Base-by-base conservation (phyloP, 371 early-diverging fungal genomes). In the Apophysomyces trapeziformis region DNA sequence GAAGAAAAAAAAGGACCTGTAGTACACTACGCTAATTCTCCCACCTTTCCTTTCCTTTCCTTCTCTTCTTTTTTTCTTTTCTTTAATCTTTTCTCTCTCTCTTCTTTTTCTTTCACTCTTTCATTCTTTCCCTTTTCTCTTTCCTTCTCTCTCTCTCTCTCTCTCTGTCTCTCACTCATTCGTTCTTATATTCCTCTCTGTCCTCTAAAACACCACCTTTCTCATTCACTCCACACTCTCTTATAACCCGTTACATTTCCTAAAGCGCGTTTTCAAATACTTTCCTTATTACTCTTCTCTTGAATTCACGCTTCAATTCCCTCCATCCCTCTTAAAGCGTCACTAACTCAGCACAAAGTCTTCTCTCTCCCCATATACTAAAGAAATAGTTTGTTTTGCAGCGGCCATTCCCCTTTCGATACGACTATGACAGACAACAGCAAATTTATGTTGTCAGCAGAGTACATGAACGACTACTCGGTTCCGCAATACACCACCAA, bases 381-480 rank as follows among this genome's bases (percentile, higher is more conserved):
- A 50, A 50, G 47, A 14, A 50, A 9, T 16, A 47, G 11, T 16
- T 16, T 16, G n/a, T 50, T 50, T 41, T 41, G 41, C 41, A 50
- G 21, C 50, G 21, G 35, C 21, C 26, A 26, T 50, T 9, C 21
- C 8, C 21, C 50, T 21, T 18, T 21, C 50, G 21, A 50, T 50
- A 41, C 50, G 21, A 50, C 9, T 37, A 46, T 59, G 47, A 43
- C 60, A 5, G 65, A 65, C 54, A 58, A 13, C 21, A 58, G 21
- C 50, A 65, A 65, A 47, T 65, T 46, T 39, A n/a, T 65, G 16
- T 57, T 65, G 36, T 43, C 60, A 26, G 50, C 60, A 11, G 65
- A 65, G 12, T 65, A 65, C 60, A 46, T 65, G 59, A 59, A 14
- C 14, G 44, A 65, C 59, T 59, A 54, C 46, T 37, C 60, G n/a